Percentiles rank a stretch among this genome's conserved stretches.
These are phyloP conservation scores for Suhomyces choctaworum DNA, from an alignment of 1,139 yeast genomes.

Conservation along the genomic window DNA sequence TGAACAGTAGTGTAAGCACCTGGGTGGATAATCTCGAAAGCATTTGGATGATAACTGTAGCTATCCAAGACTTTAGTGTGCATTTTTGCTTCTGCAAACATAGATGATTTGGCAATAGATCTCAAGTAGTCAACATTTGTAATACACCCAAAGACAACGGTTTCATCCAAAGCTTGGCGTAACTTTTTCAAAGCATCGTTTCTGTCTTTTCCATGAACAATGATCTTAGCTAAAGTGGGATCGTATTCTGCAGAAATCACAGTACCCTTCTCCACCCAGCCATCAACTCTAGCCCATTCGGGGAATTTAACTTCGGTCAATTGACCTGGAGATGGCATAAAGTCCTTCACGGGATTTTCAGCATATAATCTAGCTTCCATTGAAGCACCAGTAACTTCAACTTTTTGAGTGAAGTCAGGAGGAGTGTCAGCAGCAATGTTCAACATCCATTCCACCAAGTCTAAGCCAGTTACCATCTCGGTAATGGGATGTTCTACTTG, in stretches of 20 bases:
- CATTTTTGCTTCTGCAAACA: conserved; percentile 82
- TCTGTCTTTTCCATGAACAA: conserved; percentile 89
- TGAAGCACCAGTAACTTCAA: conserved; percentile 76
- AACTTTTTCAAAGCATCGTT: conserved; percentile 77
- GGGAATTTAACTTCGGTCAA: conserved; percentile 85
- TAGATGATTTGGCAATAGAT: conserved; percentile 75
- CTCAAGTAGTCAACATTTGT: conserved; percentile 89
- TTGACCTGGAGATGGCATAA: conserved; percentile 96
- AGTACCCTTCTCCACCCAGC: conserved; percentile 94
- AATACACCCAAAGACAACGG: conserved; percentile 83
- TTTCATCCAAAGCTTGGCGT: conserved; percentile 79
- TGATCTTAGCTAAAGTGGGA: conserved; percentile 94
- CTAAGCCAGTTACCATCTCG: conserved; percentile 91
- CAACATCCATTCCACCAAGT: conserved; percentile 96
- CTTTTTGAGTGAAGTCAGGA: conserved; percentile 65
- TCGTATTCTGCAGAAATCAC: conserved; percentile 89
- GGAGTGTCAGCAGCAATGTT: conserved; percentile 86
- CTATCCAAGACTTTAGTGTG: conserved; percentile 85
- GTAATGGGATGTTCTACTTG: conserved; percentile 99
- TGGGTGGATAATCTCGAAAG: conserved; percentile 79
- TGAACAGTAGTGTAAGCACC: conserved; percentile 96
- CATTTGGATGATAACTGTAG: conserved; percentile 76
- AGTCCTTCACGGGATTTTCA: conserved; percentile 93
- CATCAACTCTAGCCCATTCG: conserved; percentile 85
- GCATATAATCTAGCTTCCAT: conserved; percentile 97